A percentile compares a stretch with the other conserved stretches of the same genome.
These are phyloP conservation scores for Erigeron philadelphicus DNA, from an alignment of 140 eudicot genomes.

Conservation along the genomic window DNA sequence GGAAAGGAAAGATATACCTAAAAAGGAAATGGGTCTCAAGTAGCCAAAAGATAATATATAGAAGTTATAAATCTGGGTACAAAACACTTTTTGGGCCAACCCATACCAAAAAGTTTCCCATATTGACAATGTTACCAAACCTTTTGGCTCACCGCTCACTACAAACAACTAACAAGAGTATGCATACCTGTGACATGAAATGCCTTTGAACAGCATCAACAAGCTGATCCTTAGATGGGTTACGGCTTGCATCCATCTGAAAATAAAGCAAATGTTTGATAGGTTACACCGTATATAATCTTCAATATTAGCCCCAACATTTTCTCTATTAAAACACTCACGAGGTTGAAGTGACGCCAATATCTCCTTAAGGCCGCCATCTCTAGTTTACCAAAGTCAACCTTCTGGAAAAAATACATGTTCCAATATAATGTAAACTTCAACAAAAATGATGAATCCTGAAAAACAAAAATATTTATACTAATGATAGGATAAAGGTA, in stretches of 20 bases:
- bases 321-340: constrained; percentile 32
- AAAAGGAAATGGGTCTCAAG: too few species aligned
- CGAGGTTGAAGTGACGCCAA: constrained; percentile 79
- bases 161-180: too few species aligned
- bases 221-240: constrained; percentile 81
- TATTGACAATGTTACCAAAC: too few species aligned
- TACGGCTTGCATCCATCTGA: constrained; percentile 58
- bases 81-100: too few species aligned
- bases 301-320: not conserved
- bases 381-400: constrained; percentile 92
- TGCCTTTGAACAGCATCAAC: constrained; percentile 81
- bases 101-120: too few species aligned
- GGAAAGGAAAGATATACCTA: too few species aligned
- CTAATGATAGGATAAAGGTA: constrained; percentile 2
- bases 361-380: constrained; percentile 83
- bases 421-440: not conserved
- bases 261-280: not conserved
- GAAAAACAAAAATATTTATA: not conserved
- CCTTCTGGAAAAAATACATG: constrained; percentile 36
- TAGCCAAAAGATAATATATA: too few species aligned
- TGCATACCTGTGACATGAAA: constrained; percentile 68
- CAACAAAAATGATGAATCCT: not conserved
- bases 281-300: not conserved
- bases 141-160: too few species aligned
- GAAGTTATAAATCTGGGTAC: too few species aligned